Evolutionary conservation across 2,329 filamentous ascomycete genomes (phyloP), one percentile per base, ranked within the genome.

Genomic region (Phoma sp.): DNA sequence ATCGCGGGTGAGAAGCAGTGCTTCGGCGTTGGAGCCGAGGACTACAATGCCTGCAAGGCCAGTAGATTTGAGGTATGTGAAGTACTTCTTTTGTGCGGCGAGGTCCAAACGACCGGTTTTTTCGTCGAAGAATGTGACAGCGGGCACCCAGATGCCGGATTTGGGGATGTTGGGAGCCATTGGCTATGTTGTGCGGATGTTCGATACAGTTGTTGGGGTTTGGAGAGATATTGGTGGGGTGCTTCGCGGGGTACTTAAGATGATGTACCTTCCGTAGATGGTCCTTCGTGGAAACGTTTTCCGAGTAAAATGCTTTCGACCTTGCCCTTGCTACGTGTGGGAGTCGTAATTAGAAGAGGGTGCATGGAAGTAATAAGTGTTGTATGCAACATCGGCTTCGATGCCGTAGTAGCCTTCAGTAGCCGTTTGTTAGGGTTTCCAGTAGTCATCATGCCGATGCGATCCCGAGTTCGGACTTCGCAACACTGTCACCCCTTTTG

Each of bases 21-120:
- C 76, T 64, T 81, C 78, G 6, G 77, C 78, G 47, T 80, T 81
- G 40, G 78, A 78, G 17, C 78, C 78, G 12, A 80, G 74, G 21
- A 80, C 72, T 4, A 80, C 77, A 12, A 81, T 74, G 12, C 78
- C 78, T 4, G 74, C 73, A 4, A 81, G 72, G 5, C 74, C 74
- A 28, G 78, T 74, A 17, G 68, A 65, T 14, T 76, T 74, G 47
- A 81, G 74, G 61, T 80, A 80, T 5, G 59, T 57, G 65, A 76
- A 80, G 72, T 79, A 80, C 59, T 76, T 71, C 33, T 71, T 64
- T 52, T 80, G 78, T 0, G 76, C 69, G 4, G 60, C 59, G 29
- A 79, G 67, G 57, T 79, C 77, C n/a, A 81, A 61, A 17, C 69
- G 64, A 50, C 77, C 76, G 11, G 67, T 68, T 12, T 52, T 32